Percentiles rank a stretch among this genome's conserved stretches.
These are phyloP conservation scores for Vigna unguiculata DNA, from an alignment of 306 rosid species.

Conservation along the genomic window DNA sequence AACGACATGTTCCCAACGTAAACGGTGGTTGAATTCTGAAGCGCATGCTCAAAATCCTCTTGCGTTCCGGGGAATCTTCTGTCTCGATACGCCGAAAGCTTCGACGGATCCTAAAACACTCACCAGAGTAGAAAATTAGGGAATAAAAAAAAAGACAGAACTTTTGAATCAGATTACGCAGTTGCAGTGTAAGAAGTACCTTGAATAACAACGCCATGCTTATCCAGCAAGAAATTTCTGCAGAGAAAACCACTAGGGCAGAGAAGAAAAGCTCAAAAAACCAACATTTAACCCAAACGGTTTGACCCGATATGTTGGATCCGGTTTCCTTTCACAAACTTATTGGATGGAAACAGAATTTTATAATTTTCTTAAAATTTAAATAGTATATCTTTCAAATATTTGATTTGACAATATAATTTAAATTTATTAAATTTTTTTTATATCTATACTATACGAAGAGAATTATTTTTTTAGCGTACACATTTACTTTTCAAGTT, in stretches of 20 bases:
- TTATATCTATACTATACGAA: too few species aligned
- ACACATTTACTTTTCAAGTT: too few species aligned
- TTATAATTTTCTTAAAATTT: too few species aligned
- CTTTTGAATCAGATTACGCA: not conserved
- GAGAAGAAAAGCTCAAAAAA: not conserved
- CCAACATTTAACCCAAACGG: not conserved
- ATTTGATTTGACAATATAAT: too few species aligned
- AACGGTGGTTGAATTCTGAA: slow-evolving; percentile 67
- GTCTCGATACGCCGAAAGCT: slow-evolving; percentile 87
- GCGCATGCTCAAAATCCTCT: slow-evolving; percentile 86
- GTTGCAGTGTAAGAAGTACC: slow-evolving; percentile 38
- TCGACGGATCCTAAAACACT: slow-evolving; percentile 67
- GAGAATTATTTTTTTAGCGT: too few species aligned
- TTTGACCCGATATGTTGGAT: not conserved
- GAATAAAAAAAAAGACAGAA: not conserved
- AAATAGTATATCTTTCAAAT: too few species aligned
- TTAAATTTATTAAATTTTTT: too few species aligned
- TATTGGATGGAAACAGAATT: too few species aligned
- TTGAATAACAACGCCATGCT: slow-evolving; percentile 68
- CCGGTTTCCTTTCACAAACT: not conserved
- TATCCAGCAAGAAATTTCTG: slow-evolving; percentile 27
- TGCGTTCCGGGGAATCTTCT: slow-evolving; percentile 86
- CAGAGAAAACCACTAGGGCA: slow-evolving; percentile 39
- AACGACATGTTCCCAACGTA: slow-evolving; percentile 95
- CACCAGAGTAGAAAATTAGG: not conserved